These are phyloP conservation scores for Schizochytrium sp. DNA, from an alignment of 108 stramenopile species.

Conservation along the genomic window DNA sequence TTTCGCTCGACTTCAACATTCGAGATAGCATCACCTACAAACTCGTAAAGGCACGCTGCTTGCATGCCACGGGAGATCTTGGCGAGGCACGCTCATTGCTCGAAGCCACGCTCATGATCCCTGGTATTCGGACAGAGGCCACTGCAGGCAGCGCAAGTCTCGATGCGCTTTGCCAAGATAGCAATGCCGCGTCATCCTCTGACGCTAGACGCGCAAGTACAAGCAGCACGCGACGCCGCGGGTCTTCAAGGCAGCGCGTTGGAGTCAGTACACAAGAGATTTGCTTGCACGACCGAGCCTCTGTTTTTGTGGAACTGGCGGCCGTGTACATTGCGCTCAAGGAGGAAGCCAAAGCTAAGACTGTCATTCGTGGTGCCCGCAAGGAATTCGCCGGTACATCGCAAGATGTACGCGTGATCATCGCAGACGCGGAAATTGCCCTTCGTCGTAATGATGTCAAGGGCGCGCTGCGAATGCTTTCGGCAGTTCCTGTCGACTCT, in stretches of 20 bases:
- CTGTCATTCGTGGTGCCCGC: constrained; percentile 20
- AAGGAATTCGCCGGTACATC: constrained; percentile 25
- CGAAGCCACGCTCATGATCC: constrained; percentile 30
- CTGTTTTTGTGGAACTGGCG: constrained; percentile 29
- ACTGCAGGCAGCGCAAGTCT: neutral
- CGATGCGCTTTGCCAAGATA: neutral
- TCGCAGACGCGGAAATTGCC: constrained; percentile 44
- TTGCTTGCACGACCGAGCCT: constrained; percentile 24
- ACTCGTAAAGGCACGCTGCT: constrained; percentile 31
- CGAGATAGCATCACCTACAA: constrained; percentile 29
- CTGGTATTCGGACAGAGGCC: neutral
- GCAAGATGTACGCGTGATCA: constrained; percentile 45
- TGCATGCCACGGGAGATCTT: constrained; percentile 25
- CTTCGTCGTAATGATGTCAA: constrained; percentile 41
- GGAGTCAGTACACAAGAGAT: neutral
- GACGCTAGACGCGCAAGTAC: neutral
- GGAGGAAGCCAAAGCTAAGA: constrained; percentile 20
- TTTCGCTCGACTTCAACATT: constrained; percentile 39
- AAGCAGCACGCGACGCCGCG: neutral
- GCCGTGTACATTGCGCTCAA: neutral
- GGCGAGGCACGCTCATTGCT: constrained; percentile 36
- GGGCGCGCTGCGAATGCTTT: constrained; percentile 40
- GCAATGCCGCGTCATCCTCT: neutral
- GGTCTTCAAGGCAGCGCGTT: neutral
- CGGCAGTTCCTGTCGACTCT: constrained; percentile 22